A percentile compares a stretch with the other conserved stretches of the same genome.
phyloP scores from a whole-genome alignment of 352 stramenopile genomes.

The Globisporangium cederbergense region DNA sequence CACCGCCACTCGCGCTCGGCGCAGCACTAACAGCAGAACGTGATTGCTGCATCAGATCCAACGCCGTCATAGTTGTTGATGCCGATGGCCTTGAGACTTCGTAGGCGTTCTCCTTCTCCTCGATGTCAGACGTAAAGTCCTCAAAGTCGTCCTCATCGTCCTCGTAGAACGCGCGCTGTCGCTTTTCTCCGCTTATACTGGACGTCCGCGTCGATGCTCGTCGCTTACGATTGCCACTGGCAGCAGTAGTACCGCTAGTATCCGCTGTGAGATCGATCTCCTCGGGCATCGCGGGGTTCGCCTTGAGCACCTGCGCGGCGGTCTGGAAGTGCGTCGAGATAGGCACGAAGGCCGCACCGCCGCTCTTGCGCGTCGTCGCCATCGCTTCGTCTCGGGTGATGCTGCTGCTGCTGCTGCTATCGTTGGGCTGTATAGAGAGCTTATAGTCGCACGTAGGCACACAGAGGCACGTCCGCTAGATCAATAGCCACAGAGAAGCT shows the following conservation, averaged over 20 bases:
- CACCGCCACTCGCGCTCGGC: background rate
- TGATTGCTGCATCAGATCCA: conserved; percentile 42
- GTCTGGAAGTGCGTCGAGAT: conserved; percentile 61
- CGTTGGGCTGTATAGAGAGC: background rate
- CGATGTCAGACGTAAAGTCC: background rate
- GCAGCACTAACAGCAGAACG: conserved; percentile 1
- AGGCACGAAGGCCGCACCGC: conserved; percentile 33
- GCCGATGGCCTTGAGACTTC: background rate
- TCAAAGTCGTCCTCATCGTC: conserved; percentile 43
- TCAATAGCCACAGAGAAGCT: background rate
- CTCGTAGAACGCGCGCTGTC: conserved; percentile 44
- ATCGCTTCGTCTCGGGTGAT: background rate
- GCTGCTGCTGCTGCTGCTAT: background rate
- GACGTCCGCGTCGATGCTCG: background rate
- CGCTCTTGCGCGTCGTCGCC: conserved; percentile 11
- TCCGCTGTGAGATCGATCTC: conserved; percentile 47
- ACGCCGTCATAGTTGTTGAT: conserved; percentile 35
- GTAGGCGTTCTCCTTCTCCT: conserved; percentile 2
- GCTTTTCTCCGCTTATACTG: background rate
- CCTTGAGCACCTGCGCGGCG: conserved; percentile 16
- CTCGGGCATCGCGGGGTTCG: conserved; percentile 16
- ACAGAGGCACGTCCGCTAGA: background rate
- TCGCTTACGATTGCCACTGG: background rate
- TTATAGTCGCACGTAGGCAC: background rate
- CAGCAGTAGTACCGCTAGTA: background rate